Percentiles rank a stretch among this genome's conserved stretches.
Conservation (phyloP, 2,329 filamentous ascomycete species). For the Exophiala sideris region DNA sequence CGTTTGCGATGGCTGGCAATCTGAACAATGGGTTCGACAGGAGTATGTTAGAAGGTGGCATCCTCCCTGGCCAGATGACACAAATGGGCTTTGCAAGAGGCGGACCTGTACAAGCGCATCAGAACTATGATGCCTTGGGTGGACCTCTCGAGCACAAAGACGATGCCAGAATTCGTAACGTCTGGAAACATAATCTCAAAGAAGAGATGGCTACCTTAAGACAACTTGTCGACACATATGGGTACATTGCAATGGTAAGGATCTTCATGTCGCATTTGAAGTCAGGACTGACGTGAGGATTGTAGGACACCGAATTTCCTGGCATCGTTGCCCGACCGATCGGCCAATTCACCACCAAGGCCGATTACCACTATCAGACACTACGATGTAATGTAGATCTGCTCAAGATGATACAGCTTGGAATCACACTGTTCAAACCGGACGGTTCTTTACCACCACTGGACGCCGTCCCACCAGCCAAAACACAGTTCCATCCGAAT, state of each 20-base stretch:
- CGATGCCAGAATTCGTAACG: conserved; percentile 85
- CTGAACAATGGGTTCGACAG: conserved; percentile 55
- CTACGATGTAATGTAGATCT: conserved; percentile 95
- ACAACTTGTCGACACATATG: conserved; percentile 82
- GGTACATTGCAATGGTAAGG: conserved; percentile 92
- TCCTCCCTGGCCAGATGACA: conserved; percentile 80
- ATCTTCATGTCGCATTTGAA: background rate
- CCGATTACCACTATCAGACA: conserved; percentile 98
- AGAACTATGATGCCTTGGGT: conserved; percentile 33
- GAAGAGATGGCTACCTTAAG: conserved; percentile 86
- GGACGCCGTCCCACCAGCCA: conserved; percentile 53
- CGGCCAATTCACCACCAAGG: conserved; percentile 89
- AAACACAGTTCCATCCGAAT: conserved; percentile 47
- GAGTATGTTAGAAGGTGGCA: conserved; percentile 44
- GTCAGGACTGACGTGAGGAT: conserved; percentile 21
- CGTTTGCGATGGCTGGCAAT: conserved; percentile 39
- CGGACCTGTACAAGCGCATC: conserved; percentile 61
- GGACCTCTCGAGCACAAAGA: conserved; percentile 38
- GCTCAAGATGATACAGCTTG: conserved; percentile 95
- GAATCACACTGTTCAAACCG: conserved; percentile 86
- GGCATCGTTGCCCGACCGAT: conserved; percentile 94
- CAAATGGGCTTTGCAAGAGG: conserved; percentile 83
- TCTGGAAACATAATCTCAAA: conserved; percentile 88
- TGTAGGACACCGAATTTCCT: conserved; percentile 95
- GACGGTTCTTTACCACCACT: conserved; percentile 80